Conservation (phyloP, 768 basidiomycete species). For the Termitomyces sp. region DNA sequence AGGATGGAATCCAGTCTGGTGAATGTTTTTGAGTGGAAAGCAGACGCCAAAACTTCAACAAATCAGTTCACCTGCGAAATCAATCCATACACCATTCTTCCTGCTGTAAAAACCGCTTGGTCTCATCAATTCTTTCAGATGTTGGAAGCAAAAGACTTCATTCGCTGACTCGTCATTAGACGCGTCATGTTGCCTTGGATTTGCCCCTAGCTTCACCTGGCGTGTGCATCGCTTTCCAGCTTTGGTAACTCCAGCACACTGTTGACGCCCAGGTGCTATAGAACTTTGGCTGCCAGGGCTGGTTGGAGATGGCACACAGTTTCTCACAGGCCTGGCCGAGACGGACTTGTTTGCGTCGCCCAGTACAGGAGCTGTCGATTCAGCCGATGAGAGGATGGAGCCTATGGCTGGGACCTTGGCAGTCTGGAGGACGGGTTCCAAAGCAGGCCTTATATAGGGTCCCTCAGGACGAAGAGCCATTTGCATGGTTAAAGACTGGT, state of each 20-base stretch:
- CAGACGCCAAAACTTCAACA: background rate
- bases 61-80: slow-evolving; percentile 47
- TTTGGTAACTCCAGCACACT: slow-evolving; percentile 67
- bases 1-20: slow-evolving; percentile 67
- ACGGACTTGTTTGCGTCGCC: slow-evolving; percentile 11
- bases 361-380: slow-evolving; percentile 18
- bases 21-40: background rate
- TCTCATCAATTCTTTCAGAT: slow-evolving; percentile 49
- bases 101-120: slow-evolving; percentile 58
- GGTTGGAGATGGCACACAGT: slow-evolving; percentile 19
- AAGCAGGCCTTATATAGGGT: background rate
- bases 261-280: slow-evolving; percentile 36
- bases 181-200: slow-evolving; percentile 24
- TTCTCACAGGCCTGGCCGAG: slow-evolving; percentile 14
- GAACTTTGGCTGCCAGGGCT: slow-evolving; percentile 13
- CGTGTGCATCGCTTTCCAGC: slow-evolving; percentile 60
- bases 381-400: slow-evolving; percentile 13
- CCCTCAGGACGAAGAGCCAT: slow-evolving; percentile 28
- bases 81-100: slow-evolving; percentile 47
- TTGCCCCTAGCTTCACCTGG: slow-evolving; percentile 43
- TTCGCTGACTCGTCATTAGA: slow-evolving; percentile 15
- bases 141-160: slow-evolving; percentile 62
- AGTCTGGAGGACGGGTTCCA: slow-evolving; percentile 17
- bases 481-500: slow-evolving; percentile 37
- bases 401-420: slow-evolving; percentile 22